Conservation (phyloP, 106 monocot genomes). For the Phalaenopsis aphrodite region DNA sequence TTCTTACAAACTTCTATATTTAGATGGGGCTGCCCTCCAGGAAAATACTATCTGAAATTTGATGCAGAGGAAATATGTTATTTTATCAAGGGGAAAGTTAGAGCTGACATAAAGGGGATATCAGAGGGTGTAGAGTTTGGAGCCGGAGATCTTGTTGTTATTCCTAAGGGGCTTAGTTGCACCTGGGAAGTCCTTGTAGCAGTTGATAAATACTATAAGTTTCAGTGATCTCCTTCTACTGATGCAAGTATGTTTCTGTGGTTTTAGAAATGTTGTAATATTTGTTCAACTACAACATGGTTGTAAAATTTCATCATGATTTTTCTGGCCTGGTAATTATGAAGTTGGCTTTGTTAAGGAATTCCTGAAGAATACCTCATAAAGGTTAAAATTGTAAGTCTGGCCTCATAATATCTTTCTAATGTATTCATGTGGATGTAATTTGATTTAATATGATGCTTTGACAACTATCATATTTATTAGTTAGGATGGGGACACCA, state of each 20-base stretch:
- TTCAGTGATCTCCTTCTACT: constrained; percentile 6
- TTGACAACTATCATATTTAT: background rate
- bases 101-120: constrained; percentile 37
- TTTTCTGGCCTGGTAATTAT: no score
- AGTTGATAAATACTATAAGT: constrained; percentile 69
- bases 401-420: background rate
- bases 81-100: constrained; percentile 49
- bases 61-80: constrained; percentile 71
- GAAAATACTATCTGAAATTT: constrained; percentile 52
- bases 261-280: no score
- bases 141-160: constrained; percentile 57
- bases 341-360: no score
- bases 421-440: no score
- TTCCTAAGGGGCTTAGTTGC: constrained; percentile 68
- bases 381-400: no score
- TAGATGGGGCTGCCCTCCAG: constrained; percentile 55
- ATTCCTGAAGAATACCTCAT: no score
- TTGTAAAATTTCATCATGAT: no score
- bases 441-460: background rate
- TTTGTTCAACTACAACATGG: no score
- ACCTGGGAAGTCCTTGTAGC: constrained; percentile 63
- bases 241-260: background rate
- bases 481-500: background rate
- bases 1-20: background rate
- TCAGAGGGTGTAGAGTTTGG: constrained; percentile 55